Evolutionary conservation across 768 basidiomycete species (phyloP).

Genomic region (Rhodotorula babjevae): DNA sequence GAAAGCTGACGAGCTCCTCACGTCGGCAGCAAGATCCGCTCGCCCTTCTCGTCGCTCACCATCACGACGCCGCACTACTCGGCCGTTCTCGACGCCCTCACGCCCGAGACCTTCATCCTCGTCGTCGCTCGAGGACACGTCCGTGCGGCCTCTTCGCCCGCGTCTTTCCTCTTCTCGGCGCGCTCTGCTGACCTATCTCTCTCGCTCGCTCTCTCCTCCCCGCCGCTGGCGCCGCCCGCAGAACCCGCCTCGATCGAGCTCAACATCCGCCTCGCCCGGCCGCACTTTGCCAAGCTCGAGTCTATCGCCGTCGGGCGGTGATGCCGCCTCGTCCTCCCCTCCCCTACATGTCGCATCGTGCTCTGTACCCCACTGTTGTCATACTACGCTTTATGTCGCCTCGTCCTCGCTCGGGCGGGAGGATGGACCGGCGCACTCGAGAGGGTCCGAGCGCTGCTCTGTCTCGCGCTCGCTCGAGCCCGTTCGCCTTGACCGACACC

Average conservation of each 20-base stretch:
- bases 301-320: conserved; percentile 46
- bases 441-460: neutral
- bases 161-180: neutral
- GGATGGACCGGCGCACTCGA: too few relatives aligned
- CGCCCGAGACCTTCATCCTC: conserved; percentile 85
- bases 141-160: conserved; percentile 1
- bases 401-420: too few relatives aligned
- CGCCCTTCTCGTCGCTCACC: conserved; percentile 79
- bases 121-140: conserved; percentile 57
- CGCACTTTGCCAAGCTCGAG: conserved; percentile 85
- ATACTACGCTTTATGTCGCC: too few relatives aligned
- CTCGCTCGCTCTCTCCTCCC: neutral
- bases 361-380: too few relatives aligned
- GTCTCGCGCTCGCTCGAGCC: too few relatives aligned
- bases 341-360: too few relatives aligned
- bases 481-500: too few relatives aligned
- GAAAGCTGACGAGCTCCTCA: too few relatives aligned
- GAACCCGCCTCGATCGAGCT: conserved; percentile 82
- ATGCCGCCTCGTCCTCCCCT: neutral
- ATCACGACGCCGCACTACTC: conserved; percentile 81
- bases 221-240: conserved; percentile 44
- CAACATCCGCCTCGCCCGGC: conserved; percentile 78
- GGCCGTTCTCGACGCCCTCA: conserved; percentile 85
- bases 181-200: neutral
- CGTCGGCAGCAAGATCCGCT: conserved; percentile 55